Base-by-base conservation (phyloP, 2,329 filamentous ascomycete species). In the Monosporascus sp. region DNA sequence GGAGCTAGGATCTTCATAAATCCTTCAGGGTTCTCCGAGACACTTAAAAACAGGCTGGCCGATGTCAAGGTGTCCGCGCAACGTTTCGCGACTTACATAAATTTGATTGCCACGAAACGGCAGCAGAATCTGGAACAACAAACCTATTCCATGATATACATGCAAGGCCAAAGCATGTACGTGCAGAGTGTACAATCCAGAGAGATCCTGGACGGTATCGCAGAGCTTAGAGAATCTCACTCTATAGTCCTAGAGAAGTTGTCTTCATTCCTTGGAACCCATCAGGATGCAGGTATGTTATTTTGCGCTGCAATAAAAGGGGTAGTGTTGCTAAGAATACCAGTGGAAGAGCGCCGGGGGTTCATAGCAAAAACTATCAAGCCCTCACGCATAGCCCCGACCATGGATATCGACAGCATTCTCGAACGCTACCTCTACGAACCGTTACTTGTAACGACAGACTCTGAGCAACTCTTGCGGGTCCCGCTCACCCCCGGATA, bases 31-130 rank as follows among this genome's bases (percentile, higher is more conserved):
- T 52, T 53, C 24, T 50, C 44, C 15, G 41, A 49, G 8, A 43
- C 27, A 11, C 51, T 53, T n/a, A 51, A 50, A 20, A 36, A 53
- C 15, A 35, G 38, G n/a, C 5, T 55, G 18, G 35, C 31, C 46
- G 53, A 49, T 31, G 53, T 55, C n/a, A 48, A 52, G 15, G 17
- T 53, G 11, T 51, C 53, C 18, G 50, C 50, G 9, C 44, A 52
- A 43, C 25, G 48, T 18, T 22, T 48, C 25, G 24, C 15, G 24
- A 36, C 14, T 20, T 38, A 48, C 24, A 45, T n/a, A 5, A 46
- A 48, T 36, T 4, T 53, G 24, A 49, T 38, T 11, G 25, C 31
- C 17, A 35, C 27, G 15, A 37, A 18, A 17, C 25, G 27, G 11
- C 45, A 53, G 24, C 20, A 41, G 14, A 48, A 35, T 22, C 25